These are phyloP conservation scores for Medicago ruthenica DNA, from an alignment of 306 rosid genomes.

Conservation along the genomic window DNA sequence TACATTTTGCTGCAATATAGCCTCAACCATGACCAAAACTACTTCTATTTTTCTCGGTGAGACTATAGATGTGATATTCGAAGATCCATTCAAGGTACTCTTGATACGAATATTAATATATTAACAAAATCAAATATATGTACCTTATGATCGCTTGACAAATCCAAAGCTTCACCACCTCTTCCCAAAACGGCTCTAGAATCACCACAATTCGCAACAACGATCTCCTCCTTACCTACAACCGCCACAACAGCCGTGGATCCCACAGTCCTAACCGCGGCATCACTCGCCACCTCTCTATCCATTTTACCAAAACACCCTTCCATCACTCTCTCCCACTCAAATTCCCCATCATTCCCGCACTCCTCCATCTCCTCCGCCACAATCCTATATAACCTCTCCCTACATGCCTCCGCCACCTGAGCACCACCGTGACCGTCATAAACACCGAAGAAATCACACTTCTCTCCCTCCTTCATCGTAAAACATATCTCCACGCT, in stretches of 20 bases:
- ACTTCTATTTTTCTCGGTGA: no score
- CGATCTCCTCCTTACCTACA: conserved; percentile 52
- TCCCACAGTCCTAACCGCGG: conserved; percentile 65
- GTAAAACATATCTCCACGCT: conserved; percentile 65
- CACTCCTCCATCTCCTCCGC: conserved; percentile 59
- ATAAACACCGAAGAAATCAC: conserved; percentile 74
- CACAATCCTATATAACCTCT: conserved; percentile 61
- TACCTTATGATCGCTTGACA: conserved; percentile 88
- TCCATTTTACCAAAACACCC: conserved; percentile 81
- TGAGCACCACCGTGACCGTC: conserved; percentile 89
- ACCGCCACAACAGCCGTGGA: conserved; percentile 73
- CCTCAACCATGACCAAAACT: no score
- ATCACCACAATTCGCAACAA: conserved; percentile 90
- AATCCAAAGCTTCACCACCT: conserved; percentile 62
- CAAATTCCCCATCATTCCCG: conserved; percentile 47
- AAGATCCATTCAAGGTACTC: no score
- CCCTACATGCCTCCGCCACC: conserved; percentile 72
- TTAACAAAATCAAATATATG: background rate
- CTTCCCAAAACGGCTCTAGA: conserved; percentile 80
- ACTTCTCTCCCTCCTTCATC: conserved; percentile 43
- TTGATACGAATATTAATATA: no score
- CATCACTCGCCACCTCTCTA: conserved; percentile 55
- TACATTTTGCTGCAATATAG: no score
- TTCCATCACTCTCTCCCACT: conserved; percentile 81
- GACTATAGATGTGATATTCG: no score